These are phyloP conservation scores for Suaeda aralocaspica DNA, from an alignment of 148 eudicot genomes.

Conservation along the genomic window DNA sequence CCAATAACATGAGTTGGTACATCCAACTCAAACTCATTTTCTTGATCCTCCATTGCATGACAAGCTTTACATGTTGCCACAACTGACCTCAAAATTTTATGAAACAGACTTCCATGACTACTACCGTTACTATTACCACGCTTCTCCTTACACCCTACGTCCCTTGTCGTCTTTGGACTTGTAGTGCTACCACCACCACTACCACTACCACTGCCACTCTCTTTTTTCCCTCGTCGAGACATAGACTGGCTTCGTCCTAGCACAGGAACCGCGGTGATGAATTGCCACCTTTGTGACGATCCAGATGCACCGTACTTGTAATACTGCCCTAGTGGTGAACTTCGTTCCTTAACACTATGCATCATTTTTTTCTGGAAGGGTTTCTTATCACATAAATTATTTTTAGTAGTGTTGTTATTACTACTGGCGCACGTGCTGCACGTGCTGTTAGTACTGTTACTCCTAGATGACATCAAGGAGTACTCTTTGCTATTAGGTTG, in stretches of 20 bases:
- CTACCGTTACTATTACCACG: neutral
- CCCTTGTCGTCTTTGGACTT: conserved; percentile 23
- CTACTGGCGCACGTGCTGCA: conserved; percentile 34
- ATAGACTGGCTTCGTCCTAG: conserved; percentile 41
- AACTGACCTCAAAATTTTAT: conserved; percentile 46
- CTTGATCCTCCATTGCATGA: conserved; percentile 53
- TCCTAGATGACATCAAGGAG: conserved; percentile 42
- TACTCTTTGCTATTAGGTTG: conserved; percentile 45
- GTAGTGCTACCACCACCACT: conserved; percentile 17
- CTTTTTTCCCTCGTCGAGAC: conserved; percentile 31
- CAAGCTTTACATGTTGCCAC: conserved; percentile 62
- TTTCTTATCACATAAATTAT: conserved; percentile 37
- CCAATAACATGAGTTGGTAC: conserved; percentile 14
- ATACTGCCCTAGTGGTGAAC: conserved; percentile 14
- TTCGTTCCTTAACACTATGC: conserved; percentile 15
- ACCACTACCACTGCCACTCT: no score
- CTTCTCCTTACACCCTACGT: neutral
- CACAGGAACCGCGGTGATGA: conserved; percentile 49
- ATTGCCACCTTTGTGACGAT: conserved; percentile 56
- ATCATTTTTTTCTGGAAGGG: conserved; percentile 23
- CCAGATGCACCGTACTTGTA: conserved; percentile 20
- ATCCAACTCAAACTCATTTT: conserved; percentile 29
- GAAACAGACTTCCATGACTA: conserved; percentile 28
- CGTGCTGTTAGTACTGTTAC: conserved; percentile 48
- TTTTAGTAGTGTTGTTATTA: no score